Base-by-base conservation (phyloP, 345 rosid species). In the Laguncularia racemosa region DNA sequence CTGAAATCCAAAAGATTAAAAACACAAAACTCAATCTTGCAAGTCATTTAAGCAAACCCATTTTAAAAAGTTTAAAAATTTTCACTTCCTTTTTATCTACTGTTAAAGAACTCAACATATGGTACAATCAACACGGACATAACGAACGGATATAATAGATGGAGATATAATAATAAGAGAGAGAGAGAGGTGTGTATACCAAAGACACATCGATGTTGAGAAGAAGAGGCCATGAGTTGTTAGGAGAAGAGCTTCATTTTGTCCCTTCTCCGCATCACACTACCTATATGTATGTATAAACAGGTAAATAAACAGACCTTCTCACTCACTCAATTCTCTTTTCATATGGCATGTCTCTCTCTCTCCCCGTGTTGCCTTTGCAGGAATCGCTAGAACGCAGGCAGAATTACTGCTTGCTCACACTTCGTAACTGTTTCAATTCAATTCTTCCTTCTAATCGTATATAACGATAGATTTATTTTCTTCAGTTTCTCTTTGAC, bases 171-270 rank as follows among this genome's bases (percentile, higher is more conserved):
- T 19, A 21, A 18, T 20, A 28, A 20, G 13, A 48, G 23, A 67
- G 51, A 56, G 43, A 64, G 28, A 68, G 66, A 10, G 56, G 59
- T 19, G 47, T 16, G 26, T 38, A 58, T 74, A 90, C 99, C 97
- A 52, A 93, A 89, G 72, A 93, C 99, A 83, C 97, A 93, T 71
- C 99, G 95, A 55, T 86, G 95, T 75, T 89, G 96, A 61, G 96
- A 78, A 65, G 97, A 60, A 65, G 97, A 60, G 61, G 98, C 98
- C 97, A 91, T 88, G 78, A 65, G 66, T 65, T 26, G n/a, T 43
- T 59, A 57, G 65, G 53, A 72, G 71, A 60, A 78, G 73, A 4
- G 82, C 83, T 82, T 65, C 97, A 78, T 69, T 91, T 76, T 86
- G 82, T 78, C 71, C 76, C 72, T 73, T 65, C 67, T 48, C 65